Evolutionary conservation across 345 rosid genomes (phyloP).

Genomic region (Lepidium africanum): DNA sequence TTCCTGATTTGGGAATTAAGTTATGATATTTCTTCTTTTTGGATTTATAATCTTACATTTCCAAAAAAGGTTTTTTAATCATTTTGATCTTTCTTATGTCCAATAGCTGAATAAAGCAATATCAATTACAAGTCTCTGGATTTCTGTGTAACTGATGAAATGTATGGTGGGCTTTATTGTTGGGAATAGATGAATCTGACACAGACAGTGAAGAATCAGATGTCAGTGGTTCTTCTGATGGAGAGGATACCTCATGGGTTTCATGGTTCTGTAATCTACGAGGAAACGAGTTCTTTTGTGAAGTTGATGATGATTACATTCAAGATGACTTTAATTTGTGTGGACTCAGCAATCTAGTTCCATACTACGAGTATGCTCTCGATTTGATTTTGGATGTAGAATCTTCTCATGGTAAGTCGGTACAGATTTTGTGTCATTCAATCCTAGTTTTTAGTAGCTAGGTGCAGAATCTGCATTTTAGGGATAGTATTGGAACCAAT

Average conservation of each 20-base stretch:
- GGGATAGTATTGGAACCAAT: neutral
- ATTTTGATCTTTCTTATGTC: neutral
- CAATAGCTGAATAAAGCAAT: neutral
- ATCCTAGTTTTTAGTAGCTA: neutral
- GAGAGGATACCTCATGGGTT: conserved; percentile 88
- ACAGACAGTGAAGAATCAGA: conserved; percentile 92
- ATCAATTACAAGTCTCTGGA: neutral
- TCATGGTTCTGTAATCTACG: conserved; percentile 88
- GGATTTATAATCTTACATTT: neutral
- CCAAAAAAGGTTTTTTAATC: neutral
- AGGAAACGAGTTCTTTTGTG: conserved; percentile 97
- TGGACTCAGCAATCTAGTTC: conserved; percentile 82
- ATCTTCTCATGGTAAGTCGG: conserved; percentile 74
- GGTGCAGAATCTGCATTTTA: neutral
- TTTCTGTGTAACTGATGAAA: neutral
- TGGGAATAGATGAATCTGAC: conserved; percentile 68
- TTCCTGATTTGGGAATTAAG: conserved; percentile 3
- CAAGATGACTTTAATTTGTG: conserved; percentile 96
- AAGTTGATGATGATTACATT: conserved; percentile 94
- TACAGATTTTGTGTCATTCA: neutral
- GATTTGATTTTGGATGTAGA: conserved; percentile 93
- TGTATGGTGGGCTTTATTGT: neutral
- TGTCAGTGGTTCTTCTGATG: conserved; percentile 94
- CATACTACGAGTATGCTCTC: conserved; percentile 89
- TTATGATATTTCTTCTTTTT: neutral